Percentiles rank a stretch among this genome's conserved stretches.
These are phyloP conservation scores for Aspergillus caelatus DNA, from an alignment of 2,329 filamentous ascomycete genomes.

Conservation along the genomic window DNA sequence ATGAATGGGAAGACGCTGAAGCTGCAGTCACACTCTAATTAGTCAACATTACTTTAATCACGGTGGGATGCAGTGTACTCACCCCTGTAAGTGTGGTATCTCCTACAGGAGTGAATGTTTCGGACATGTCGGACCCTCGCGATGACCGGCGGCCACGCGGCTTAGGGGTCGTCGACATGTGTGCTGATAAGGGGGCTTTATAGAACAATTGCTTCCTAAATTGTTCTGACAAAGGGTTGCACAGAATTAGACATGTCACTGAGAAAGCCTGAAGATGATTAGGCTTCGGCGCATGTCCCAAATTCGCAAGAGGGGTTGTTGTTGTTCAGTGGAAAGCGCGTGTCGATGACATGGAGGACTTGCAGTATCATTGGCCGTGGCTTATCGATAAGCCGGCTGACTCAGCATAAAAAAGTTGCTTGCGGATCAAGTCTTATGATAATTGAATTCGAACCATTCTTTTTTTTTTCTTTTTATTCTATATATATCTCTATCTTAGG, in stretches of 20 bases:
- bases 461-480: neutral
- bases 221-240: no score
- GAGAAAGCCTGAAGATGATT: neutral
- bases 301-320: neutral
- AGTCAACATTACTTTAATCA: neutral
- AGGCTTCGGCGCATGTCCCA: neutral
- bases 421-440: neutral
- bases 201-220: neutral
- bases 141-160: constrained; percentile 31
- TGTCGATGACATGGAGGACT: neutral
- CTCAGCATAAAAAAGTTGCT: constrained; percentile 27
- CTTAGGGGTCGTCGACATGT: constrained; percentile 35
- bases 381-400: constrained; percentile 41
- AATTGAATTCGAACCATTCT: neutral
- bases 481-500: no score
- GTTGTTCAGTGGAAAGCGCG: neutral
- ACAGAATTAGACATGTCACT: neutral
- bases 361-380: constrained; percentile 13
- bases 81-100: constrained; percentile 33
- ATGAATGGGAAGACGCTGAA: constrained; percentile 37
- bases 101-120: constrained; percentile 29
- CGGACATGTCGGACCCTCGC: constrained; percentile 24
- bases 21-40: constrained; percentile 19
- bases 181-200: neutral
- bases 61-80: constrained; percentile 4